phyloP scores from a whole-genome alignment of 345 rosid species.

The Moricandia arvensis region DNA sequence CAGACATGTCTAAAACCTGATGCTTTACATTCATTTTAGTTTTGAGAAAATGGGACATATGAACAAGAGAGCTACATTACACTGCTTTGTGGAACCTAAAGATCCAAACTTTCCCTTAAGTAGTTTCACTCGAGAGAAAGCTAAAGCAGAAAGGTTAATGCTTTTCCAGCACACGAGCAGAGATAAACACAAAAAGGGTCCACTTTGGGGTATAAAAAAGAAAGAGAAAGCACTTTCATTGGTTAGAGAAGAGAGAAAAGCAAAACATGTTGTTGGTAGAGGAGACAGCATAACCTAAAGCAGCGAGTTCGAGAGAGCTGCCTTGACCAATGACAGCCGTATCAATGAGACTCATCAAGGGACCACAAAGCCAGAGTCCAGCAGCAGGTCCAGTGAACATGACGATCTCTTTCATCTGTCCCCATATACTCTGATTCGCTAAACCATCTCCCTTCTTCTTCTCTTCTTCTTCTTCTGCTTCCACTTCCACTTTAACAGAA shows the following conservation, averaged over 20 bases:
- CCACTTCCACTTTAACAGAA: conserved; percentile 9
- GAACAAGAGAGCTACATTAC: conserved; percentile 1
- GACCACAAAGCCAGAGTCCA: conserved; percentile 87
- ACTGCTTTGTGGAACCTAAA: background rate
- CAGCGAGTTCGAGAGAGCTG: conserved; percentile 89
- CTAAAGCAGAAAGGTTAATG: background rate
- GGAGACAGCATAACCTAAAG: conserved; percentile 54
- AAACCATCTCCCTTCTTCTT: conserved; percentile 41
- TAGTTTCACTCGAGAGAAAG: background rate
- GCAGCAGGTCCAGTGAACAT: conserved; percentile 89
- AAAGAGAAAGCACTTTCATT: background rate
- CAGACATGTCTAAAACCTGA: background rate
- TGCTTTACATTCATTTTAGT: background rate
- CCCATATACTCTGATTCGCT: conserved; percentile 66
- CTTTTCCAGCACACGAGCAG: conserved; percentile 12
- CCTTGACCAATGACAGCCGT: conserved; percentile 90
- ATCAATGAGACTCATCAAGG: conserved; percentile 93
- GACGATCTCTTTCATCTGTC: conserved; percentile 78
- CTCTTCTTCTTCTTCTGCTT: conserved; percentile 26
- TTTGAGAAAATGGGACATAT: background rate
- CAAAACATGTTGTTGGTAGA: no score
- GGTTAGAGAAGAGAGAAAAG: background rate
- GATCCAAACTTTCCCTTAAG: background rate
- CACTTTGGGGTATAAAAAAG: background rate
- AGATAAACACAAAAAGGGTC: conserved; percentile 14